These are phyloP conservation scores for Nicotiana noctiflora DNA, from an alignment of 257 asterid species.

Conservation along the genomic window DNA sequence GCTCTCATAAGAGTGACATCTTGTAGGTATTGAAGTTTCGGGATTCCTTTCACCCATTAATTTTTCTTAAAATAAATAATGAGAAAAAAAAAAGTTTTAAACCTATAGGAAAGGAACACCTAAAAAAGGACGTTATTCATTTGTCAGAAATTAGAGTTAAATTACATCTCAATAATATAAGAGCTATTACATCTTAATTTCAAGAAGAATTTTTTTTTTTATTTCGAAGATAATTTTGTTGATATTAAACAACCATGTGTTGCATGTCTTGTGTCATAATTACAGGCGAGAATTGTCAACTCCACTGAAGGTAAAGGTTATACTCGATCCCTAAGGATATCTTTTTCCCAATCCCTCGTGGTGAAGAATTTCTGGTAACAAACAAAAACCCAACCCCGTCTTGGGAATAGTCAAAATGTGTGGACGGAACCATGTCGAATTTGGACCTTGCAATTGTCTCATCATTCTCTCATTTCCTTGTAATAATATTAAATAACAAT, in stretches of 20 bases:
- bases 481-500: too few relatives aligned
- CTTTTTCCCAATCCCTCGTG: background rate
- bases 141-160: background rate
- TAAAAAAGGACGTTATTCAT: background rate
- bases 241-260: background rate
- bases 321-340: background rate
- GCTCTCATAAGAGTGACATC: background rate
- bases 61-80: background rate
- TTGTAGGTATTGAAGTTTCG: background rate
- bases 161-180: background rate
- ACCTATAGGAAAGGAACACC: background rate
- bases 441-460: background rate
- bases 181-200: background rate
- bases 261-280: background rate
- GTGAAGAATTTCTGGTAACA: background rate
- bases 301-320: background rate
- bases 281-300: background rate
- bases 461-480: background rate
- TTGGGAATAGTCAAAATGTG: slow-evolving; percentile 2
- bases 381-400: background rate
- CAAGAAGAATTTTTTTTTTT: background rate
- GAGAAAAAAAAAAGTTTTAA: background rate
- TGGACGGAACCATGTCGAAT: background rate
- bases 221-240: background rate
- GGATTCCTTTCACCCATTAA: background rate